These are phyloP conservation scores for Thamnidium elegans DNA, from an alignment of 192 early-diverging fungal species.

Conservation along the genomic window DNA sequence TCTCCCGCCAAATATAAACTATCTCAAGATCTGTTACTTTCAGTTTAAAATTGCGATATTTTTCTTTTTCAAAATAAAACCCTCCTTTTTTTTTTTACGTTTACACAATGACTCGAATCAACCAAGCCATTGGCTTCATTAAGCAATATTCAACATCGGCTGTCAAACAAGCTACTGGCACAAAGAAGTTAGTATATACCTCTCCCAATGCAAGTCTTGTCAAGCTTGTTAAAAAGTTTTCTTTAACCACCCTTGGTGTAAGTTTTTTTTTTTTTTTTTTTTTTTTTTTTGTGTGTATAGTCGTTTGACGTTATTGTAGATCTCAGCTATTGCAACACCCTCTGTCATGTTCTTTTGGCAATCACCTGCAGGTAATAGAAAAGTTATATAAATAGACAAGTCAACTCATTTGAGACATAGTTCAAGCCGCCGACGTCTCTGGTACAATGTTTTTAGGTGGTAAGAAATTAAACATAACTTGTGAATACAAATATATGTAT, in stretches of 20 bases:
- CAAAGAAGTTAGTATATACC: slow-evolving; percentile 26
- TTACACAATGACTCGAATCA: no score
- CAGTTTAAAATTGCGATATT: no score
- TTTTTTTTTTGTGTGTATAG: neutral
- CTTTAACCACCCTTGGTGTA: slow-evolving; percentile 34
- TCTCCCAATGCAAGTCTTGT: slow-evolving; percentile 31
- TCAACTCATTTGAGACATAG: neutral
- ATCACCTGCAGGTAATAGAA: slow-evolving; percentile 31
- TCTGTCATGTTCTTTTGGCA: slow-evolving; percentile 36
- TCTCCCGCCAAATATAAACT: no score
- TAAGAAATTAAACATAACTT: slow-evolving; percentile 11
- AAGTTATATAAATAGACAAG: neutral
- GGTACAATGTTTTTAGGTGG: slow-evolving; percentile 38
- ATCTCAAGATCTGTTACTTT: no score
- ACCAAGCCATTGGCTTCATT: no score
- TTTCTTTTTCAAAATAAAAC: no score
- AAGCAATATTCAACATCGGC: no score
- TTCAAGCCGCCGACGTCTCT: slow-evolving; percentile 31
- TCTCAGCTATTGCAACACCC: slow-evolving; percentile 29
- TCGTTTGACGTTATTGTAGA: neutral
- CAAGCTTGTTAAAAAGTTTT: slow-evolving; percentile 32
- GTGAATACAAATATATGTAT: neutral
- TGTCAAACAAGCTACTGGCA: neutral
- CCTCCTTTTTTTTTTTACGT: no score
- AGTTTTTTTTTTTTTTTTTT: neutral